Base-by-base conservation (phyloP, 345 rosid genomes). In the Moringa oleifera region DNA sequence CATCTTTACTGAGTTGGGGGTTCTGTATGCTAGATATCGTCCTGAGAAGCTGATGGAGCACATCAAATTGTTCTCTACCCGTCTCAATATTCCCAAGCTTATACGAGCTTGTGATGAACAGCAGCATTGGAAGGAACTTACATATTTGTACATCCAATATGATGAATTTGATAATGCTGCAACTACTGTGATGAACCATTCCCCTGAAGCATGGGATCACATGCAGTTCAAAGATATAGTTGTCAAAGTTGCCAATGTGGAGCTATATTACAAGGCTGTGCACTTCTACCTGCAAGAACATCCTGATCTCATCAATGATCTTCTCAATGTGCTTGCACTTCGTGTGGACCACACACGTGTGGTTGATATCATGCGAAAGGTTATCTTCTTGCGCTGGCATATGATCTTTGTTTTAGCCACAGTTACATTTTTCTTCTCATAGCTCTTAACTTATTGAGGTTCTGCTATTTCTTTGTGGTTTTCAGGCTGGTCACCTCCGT, bases 191-290 rank as follows among this genome's bases (percentile, higher is more conserved):
- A 94, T 94, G 99, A 90, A 94, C 68, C 99, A 94, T 81, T 94
- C 99, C 37, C 99, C 99, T 0, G 97, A 88, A 80, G 97, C 99
- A n/a, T 94, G 99, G 99, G 99, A 94, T 63, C 99, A 94, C 89
- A 85, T 94, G 97, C 99, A 87, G 69, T 94, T 90, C 75, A 94
- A 90, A 73, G 99, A 94, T 69, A 88, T 90, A 45, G 81, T 81
- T 0, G 96, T 85, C 52, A 94, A 94, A 84, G 96, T 94, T 75
- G 97, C 96, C 2, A 94, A 81, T 70, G 99, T 94, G 51, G 99
- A 94, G 64, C 73, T 94, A 28, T 94, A 94, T 73, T 94, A 94
- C 63, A 94, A 94, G 80, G 96, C 97, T 3, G 99, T 94, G 65
- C 99, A 94, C 79, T 94, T 94, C 81, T 94, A 94, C 79, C 77